Conservation (phyloP, 495 filamentous ascomycete species). For the Daldinia caldariorum region DNA sequence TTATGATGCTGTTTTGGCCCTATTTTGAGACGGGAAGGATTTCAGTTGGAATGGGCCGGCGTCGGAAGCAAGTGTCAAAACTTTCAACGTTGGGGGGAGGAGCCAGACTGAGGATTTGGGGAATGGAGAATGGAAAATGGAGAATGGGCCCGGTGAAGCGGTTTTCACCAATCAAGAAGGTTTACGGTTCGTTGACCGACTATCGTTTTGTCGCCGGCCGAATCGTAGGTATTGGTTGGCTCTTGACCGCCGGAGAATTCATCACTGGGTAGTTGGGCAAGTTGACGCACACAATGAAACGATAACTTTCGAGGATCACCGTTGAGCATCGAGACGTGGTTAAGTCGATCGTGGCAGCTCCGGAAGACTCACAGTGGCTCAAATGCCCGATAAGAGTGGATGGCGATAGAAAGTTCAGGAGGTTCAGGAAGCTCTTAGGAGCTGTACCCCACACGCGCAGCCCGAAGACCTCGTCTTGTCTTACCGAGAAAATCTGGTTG, state of each 20-base stretch:
- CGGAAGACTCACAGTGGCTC: constrained; percentile 22
- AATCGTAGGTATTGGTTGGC: constrained; percentile 38
- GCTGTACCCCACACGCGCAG: constrained; percentile 39
- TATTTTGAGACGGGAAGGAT: constrained; percentile 9
- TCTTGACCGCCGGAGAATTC: constrained; percentile 39
- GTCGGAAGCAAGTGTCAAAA: constrained; percentile 16
- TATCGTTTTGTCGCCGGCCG: constrained; percentile 34
- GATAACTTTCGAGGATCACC: neutral
- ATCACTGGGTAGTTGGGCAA: constrained; percentile 12
- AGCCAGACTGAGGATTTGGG: too few species aligned
- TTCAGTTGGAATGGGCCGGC: constrained; percentile 15
- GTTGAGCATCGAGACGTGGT: neutral
- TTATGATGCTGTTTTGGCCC: constrained; percentile 7
- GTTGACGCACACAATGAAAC: constrained; percentile 15
- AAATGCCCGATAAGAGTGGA: neutral
- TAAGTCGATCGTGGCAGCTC: constrained; percentile 28
- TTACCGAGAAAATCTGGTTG: neutral
- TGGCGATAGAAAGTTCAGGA: neutral
- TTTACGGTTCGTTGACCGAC: constrained; percentile 29
- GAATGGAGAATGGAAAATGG: neutral
- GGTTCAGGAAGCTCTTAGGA: neutral
- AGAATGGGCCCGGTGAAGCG: constrained; percentile 22
- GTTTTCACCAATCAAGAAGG: constrained; percentile 30
- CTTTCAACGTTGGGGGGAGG: constrained; percentile 14
- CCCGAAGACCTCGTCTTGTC: constrained; percentile 14